Evolutionary conservation across 1,139 yeast genomes (phyloP).

Genomic region (Schwanniomyces etchellsii): DNA sequence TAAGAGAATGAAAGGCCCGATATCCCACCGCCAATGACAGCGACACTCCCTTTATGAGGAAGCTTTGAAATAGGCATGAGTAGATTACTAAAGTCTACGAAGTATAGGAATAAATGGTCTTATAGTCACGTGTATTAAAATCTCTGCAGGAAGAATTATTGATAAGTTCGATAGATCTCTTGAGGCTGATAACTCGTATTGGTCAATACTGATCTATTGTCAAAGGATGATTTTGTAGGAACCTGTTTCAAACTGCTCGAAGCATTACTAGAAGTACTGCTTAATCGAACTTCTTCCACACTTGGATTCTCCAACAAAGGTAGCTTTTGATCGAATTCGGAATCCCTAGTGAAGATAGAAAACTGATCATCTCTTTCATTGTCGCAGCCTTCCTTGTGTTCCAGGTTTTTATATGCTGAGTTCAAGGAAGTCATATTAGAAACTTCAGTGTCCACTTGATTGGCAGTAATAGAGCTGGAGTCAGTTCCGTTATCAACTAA

Average conservation of each 20-base stretch:
- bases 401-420: conserved; percentile 1
- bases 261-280: conserved; percentile 1
- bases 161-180: conserved; percentile 16
- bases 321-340: conserved; percentile 24
- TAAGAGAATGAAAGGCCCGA: conserved; percentile 81
- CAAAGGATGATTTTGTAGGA: conserved; percentile 8
- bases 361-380: conserved; percentile 4
- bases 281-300: conserved; percentile 9
- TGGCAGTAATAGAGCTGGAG: neutral
- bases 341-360: conserved; percentile 17
- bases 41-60: conserved; percentile 38
- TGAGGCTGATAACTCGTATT: conserved; percentile 12
- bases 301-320: conserved; percentile 28
- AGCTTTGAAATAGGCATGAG: conserved; percentile 4
- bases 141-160: conserved; percentile 1
- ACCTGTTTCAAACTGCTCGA: neutral
- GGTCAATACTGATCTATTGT: conserved; percentile 15
- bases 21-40: conserved; percentile 81
- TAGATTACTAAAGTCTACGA: too few species aligned
- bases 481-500: neutral
- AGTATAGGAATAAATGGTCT: too few species aligned
- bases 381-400: conserved; percentile 1
- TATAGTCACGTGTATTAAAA: too few species aligned
- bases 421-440: conserved; percentile 1
- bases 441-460: neutral